Percentiles rank a stretch among this genome's conserved stretches.
Conservation (phyloP, 1,284 basidiomycete species). For the Cystobasidium sp. region DNA sequence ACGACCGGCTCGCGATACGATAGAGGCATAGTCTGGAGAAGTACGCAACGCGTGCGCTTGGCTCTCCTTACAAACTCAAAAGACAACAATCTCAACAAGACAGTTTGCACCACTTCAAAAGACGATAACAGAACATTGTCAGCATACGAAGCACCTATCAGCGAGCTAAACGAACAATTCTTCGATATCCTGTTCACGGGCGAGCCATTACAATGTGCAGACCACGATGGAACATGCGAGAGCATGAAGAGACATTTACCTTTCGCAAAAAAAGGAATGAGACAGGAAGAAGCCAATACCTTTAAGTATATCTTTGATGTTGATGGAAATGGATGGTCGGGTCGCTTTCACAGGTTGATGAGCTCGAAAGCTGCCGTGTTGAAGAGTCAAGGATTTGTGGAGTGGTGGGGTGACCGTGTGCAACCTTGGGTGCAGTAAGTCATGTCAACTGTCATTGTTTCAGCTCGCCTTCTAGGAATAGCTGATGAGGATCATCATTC, state of each 20-base stretch:
- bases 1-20: slow-evolving; percentile 59
- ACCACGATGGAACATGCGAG: slow-evolving; percentile 55
- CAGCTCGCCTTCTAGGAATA: not conserved
- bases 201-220: slow-evolving; percentile 54
- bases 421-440: slow-evolving; percentile 55
- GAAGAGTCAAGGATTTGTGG: slow-evolving; percentile 53
- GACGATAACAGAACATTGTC: slow-evolving; percentile 15
- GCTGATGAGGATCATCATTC: not conserved
- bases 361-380: slow-evolving; percentile 50
- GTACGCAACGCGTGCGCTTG: slow-evolving; percentile 58
- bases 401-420: slow-evolving; percentile 55
- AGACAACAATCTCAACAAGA: slow-evolving; percentile 26
- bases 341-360: slow-evolving; percentile 55
- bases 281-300: slow-evolving; percentile 47
- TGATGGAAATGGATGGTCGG: slow-evolving; percentile 60
- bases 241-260: slow-evolving; percentile 53
- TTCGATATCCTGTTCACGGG: slow-evolving; percentile 54
- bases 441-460: not conserved
- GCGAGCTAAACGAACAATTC: slow-evolving; percentile 44
- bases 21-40: slow-evolving; percentile 55
- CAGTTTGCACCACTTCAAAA: slow-evolving; percentile 23
- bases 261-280: slow-evolving; percentile 54
- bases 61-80: slow-evolving; percentile 54
- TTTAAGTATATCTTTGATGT: slow-evolving; percentile 59
- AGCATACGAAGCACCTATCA: slow-evolving; percentile 7